Conservation (phyloP, 2,329 filamentous ascomycete species). For the Drechslerella stenobrocha region DNA sequence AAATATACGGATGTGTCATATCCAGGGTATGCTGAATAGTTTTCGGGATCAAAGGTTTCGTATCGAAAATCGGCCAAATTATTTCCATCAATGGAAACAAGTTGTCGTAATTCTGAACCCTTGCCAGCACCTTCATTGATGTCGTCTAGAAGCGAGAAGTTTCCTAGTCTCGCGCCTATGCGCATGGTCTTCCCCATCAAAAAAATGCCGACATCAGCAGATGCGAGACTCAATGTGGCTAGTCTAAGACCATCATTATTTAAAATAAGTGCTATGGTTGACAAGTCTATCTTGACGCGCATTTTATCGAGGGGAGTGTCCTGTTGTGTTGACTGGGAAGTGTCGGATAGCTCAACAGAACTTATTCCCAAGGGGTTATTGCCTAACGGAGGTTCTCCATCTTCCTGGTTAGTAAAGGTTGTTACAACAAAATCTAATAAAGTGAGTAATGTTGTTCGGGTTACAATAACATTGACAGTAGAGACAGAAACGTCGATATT, state of each 20-base stretch:
- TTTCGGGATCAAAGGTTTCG: conserved; percentile 82
- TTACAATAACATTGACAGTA: conserved; percentile 94
- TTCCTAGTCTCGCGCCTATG: conserved; percentile 81
- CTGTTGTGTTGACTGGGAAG: conserved; percentile 54
- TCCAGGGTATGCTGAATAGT: conserved; percentile 75
- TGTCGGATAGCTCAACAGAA: conserved; percentile 50
- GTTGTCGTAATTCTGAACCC: conserved; percentile 76
- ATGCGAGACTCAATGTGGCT: conserved; percentile 87
- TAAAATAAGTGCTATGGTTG: conserved; percentile 88
- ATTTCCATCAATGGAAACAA: conserved; percentile 93
- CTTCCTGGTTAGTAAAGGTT: conserved; percentile 75
- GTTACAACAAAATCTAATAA: conserved; percentile 89
- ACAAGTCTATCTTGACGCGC: conserved; percentile 87
- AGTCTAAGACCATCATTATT: conserved; percentile 97
- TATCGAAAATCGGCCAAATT: conserved; percentile 97
- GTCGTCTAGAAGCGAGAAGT: conserved; percentile 87
- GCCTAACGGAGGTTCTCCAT: conserved; percentile 58
- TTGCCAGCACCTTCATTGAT: conserved; percentile 85
- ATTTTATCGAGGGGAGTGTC: conserved; percentile 68
- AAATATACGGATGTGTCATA: conserved; percentile 92
- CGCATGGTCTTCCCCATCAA: conserved; percentile 83
- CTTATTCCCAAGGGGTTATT: conserved; percentile 54
- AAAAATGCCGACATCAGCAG: conserved; percentile 88
- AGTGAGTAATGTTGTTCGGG: conserved; percentile 85
- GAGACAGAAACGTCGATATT: conserved; percentile 90